Evolutionary conservation across 2,329 filamentous ascomycete species (phyloP).

Genomic region (Microdochium nivale): DNA sequence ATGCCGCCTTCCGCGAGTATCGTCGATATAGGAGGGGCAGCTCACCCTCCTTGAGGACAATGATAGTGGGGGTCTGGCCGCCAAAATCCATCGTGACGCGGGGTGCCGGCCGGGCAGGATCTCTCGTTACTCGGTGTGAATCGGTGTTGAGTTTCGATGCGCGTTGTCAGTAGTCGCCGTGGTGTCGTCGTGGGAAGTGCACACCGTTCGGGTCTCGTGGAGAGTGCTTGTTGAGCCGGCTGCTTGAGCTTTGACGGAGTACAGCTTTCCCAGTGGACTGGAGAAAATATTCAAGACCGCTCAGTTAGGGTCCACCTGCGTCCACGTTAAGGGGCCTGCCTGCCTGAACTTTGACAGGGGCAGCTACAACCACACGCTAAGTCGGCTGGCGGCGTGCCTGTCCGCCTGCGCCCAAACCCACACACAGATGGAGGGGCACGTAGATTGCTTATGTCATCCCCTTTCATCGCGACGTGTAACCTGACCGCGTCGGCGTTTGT

Average conservation of each 20-base stretch:
- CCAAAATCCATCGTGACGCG: conserved; percentile 75
- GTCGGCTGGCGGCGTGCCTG: too few species aligned
- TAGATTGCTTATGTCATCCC: too few species aligned
- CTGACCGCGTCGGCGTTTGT: too few species aligned
- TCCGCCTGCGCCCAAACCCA: too few species aligned
- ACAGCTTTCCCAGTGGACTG: too few species aligned
- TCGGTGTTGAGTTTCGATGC: not conserved
- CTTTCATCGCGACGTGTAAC: too few species aligned
- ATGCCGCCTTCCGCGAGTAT: not conserved
- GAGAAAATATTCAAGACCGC: too few species aligned
- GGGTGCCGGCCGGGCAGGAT: not conserved
- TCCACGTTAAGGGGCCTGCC: too few species aligned
- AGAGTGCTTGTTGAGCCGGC: not conserved
- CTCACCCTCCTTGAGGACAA: conserved; percentile 94
- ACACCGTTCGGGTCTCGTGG: not conserved
- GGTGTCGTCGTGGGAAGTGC: not conserved
- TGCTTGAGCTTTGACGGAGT: not conserved
- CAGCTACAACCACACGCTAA: too few species aligned
- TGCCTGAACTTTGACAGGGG: too few species aligned
- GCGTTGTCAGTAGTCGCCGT: not conserved
- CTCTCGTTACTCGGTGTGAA: not conserved
- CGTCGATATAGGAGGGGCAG: conserved; percentile 10
- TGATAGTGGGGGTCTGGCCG: conserved; percentile 94
- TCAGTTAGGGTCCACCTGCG: too few species aligned
- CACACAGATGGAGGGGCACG: too few species aligned